A percentile compares a stretch with the other conserved stretches of the same genome.
These are phyloP conservation scores for Herpetospermum pedunculosum DNA, from an alignment of 306 rosid genomes.

Conservation along the genomic window DNA sequence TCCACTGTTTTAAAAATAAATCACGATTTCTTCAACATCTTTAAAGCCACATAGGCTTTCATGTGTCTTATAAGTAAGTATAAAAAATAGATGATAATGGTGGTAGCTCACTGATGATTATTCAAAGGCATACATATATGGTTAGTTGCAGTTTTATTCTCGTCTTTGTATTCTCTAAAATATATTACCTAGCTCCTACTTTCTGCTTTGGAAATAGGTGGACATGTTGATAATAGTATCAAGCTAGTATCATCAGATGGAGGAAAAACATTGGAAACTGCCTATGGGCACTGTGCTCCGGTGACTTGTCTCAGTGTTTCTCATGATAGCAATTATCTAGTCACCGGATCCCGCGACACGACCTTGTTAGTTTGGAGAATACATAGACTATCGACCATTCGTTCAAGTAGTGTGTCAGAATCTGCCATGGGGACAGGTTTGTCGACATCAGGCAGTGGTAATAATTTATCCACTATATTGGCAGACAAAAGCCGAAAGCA, in stretches of 20 bases:
- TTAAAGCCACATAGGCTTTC: not conserved
- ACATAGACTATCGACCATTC: constrained; percentile 42
- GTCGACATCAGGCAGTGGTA: constrained; percentile 27
- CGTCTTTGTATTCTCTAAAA: constrained; percentile 7
- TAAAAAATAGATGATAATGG: not conserved
- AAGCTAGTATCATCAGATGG: constrained; percentile 78
- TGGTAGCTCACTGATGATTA: not conserved
- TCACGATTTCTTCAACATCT: not conserved
- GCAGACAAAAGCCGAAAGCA: constrained; percentile 51
- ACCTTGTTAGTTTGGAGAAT: constrained; percentile 88
- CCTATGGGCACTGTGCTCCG: constrained; percentile 84
- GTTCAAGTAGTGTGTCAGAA: constrained; percentile 41
- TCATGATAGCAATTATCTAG: constrained; percentile 73
- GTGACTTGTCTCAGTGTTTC: constrained; percentile 87
- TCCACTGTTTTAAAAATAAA: not conserved
- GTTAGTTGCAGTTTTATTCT: not conserved
- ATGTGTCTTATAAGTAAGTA: not conserved
- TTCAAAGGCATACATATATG: not conserved
- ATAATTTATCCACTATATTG: constrained; percentile 34
- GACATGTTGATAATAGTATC: constrained; percentile 84
- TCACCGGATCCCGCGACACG: constrained; percentile 78
- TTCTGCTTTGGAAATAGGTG: constrained; percentile 50
- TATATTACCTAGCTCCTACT: constrained; percentile 13
- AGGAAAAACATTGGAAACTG: constrained; percentile 87
- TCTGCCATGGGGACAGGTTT: constrained; percentile 35